A percentile compares a stretch with the other conserved stretches of the same genome.
Conservation (phyloP, 1,284 basidiomycete species). For the Ceratobasidium sp. region DNA sequence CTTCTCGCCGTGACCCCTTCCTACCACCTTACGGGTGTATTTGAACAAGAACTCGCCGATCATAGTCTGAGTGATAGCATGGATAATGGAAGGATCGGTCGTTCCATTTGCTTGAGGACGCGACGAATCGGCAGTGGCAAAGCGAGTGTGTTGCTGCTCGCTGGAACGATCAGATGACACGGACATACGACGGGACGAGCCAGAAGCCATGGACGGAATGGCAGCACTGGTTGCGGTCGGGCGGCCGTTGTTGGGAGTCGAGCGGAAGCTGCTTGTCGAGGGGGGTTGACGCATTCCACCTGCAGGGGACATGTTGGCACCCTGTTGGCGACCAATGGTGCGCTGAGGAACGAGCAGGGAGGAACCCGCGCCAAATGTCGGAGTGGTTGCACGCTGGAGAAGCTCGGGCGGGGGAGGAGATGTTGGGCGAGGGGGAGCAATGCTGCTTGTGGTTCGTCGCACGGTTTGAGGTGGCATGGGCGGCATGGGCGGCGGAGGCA, state of each 20-base stretch:
- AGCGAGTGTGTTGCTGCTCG: slow-evolving; percentile 54
- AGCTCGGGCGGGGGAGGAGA: slow-evolving; percentile 89
- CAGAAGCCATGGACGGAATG: slow-evolving; percentile 24
- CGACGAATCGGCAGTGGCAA: not conserved
- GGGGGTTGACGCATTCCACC: slow-evolving; percentile 70
- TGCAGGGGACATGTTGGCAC: slow-evolving; percentile 72
- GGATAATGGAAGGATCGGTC: slow-evolving; percentile 87
- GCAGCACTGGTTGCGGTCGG: slow-evolving; percentile 52
- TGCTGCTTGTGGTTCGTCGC: slow-evolving; percentile 51
- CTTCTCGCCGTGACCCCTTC: slow-evolving; percentile 87
- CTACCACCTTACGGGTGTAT: slow-evolving; percentile 91
- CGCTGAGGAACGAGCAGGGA: slow-evolving; percentile 61
- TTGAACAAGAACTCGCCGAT: slow-evolving; percentile 99
- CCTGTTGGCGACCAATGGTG: slow-evolving; percentile 59
- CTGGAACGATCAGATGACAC: slow-evolving; percentile 62
- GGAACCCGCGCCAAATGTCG: slow-evolving; percentile 61
- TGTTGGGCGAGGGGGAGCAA: slow-evolving; percentile 77
- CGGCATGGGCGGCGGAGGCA: slow-evolving; percentile 71
- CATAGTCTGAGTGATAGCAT: slow-evolving; percentile 99
- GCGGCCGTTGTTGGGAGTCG: slow-evolving; percentile 63
- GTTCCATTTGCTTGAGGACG: slow-evolving; percentile 50
- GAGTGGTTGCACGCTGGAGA: slow-evolving; percentile 83
- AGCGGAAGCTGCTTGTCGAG: slow-evolving; percentile 80
- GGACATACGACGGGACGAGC: slow-evolving; percentile 71
- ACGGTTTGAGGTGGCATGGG: slow-evolving; percentile 56